Percentiles rank a stretch among this genome's conserved stretches.
Conservation (phyloP, 768 basidiomycete species). For the Kwoniella mangroviensis region DNA sequence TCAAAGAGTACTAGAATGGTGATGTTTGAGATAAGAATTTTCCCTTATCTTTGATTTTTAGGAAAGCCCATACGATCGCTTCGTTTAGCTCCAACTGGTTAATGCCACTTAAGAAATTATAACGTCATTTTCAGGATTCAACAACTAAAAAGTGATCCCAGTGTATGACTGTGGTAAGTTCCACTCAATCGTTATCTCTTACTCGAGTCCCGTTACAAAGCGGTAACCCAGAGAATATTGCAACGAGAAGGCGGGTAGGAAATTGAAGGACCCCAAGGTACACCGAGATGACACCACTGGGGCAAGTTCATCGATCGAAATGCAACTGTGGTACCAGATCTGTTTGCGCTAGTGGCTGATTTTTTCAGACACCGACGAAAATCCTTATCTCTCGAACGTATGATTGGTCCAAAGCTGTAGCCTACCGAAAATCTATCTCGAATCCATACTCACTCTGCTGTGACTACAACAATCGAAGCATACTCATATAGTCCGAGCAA, state of each 20-base stretch:
- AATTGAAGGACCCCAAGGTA: not conserved
- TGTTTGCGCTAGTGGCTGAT: not conserved
- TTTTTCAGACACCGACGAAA: not conserved
- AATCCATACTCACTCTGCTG: too few relatives aligned
- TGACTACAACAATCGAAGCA: too few relatives aligned
- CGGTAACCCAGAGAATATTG: not conserved
- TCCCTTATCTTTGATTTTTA: not conserved
- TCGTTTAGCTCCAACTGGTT: not conserved
- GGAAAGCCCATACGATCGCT: not conserved
- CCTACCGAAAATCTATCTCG: too few relatives aligned
- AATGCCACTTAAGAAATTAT: not conserved
- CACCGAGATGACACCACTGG: not conserved
- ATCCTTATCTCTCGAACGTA: not conserved
- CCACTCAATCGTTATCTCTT: not conserved
- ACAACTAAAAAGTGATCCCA: not conserved
- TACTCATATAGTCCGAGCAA: too few relatives aligned
- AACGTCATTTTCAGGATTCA: not conserved
- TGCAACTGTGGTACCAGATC: not conserved
- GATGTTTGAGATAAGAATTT: not conserved
- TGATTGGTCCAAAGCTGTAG: not conserved
- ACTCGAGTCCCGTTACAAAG: not conserved
- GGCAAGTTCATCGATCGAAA: not conserved
- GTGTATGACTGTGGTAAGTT: not conserved
- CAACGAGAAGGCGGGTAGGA: not conserved
- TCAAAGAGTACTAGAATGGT: not conserved